These are phyloP conservation scores for Hymenoscyphus fraxineus DNA, from an alignment of 2,329 filamentous ascomycete species.

Conservation along the genomic window DNA sequence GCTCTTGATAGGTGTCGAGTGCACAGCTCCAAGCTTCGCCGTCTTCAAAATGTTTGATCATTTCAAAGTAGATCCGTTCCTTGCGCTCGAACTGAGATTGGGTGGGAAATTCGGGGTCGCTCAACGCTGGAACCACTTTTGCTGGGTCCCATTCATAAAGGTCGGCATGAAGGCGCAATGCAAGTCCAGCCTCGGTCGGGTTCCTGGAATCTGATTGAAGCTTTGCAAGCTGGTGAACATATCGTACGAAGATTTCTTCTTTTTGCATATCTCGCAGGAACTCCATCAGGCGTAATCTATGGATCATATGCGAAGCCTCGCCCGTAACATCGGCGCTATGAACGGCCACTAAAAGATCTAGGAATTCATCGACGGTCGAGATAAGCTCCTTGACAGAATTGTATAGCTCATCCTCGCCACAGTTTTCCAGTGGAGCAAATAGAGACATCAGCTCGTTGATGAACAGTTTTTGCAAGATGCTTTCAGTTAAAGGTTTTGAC, in stretches of 20 bases:
- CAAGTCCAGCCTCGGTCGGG: slow-evolving; percentile 81
- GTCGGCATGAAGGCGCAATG: slow-evolving; percentile 85
- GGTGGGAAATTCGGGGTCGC: slow-evolving; percentile 72
- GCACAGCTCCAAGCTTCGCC: slow-evolving; percentile 93
- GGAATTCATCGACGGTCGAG: slow-evolving; percentile 79
- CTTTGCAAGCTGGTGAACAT: slow-evolving; percentile 84
- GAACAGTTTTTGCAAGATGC: slow-evolving; percentile 87
- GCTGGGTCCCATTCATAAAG: slow-evolving; percentile 86
- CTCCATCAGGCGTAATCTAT: slow-evolving; percentile 88
- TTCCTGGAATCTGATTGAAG: slow-evolving; percentile 74
- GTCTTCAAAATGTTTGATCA: slow-evolving; percentile 92
- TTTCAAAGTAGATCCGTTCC: slow-evolving; percentile 86
- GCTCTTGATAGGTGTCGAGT: slow-evolving; percentile 81
- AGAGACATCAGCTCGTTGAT: slow-evolving; percentile 78
- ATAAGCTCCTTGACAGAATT: slow-evolving; percentile 74
- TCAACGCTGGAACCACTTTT: slow-evolving; percentile 59
- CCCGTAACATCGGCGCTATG: slow-evolving; percentile 70
- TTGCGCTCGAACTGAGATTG: slow-evolving; percentile 91
- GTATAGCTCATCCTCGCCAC: slow-evolving; percentile 70
- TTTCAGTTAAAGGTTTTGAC: slow-evolving; percentile 80
- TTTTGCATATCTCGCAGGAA: slow-evolving; percentile 96
- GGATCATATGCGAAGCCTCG: slow-evolving; percentile 79
- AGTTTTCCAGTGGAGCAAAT: slow-evolving; percentile 67
- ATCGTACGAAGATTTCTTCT: slow-evolving; percentile 93
- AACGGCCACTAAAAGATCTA: slow-evolving; percentile 86